Evolutionary conservation across 345 rosid genomes (phyloP).

Genomic region (Pistacia integerrima): DNA sequence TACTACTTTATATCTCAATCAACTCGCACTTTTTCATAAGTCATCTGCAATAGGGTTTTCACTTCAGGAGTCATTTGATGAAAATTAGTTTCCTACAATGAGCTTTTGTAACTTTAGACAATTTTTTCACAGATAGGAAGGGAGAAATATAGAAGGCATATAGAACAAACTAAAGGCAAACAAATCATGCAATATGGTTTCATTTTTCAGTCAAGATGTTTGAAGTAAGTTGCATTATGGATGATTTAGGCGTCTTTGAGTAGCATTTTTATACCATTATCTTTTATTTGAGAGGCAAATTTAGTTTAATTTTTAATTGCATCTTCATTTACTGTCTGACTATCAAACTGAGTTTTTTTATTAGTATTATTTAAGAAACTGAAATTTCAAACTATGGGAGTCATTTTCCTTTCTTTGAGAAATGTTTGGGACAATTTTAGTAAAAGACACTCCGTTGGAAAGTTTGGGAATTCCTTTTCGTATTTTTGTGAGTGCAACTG

Average conservation of each 20-base stretch:
- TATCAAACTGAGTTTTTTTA: too few relatives aligned
- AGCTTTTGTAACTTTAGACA: not conserved
- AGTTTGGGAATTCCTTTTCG: not conserved
- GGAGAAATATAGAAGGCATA: not conserved
- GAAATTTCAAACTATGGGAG: too few relatives aligned
- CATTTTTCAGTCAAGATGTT: not conserved
- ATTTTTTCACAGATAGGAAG: not conserved
- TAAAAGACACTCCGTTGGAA: too few relatives aligned
- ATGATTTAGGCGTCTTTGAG: not conserved
- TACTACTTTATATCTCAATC: too few relatives aligned
- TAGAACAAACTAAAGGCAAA: not conserved
- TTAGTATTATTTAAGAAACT: too few relatives aligned
- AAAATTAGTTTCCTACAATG: not conserved
- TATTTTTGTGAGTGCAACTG: not conserved
- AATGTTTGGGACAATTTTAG: not conserved
- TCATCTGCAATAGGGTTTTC: not conserved
- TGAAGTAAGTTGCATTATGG: not conserved
- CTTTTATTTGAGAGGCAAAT: not conserved
- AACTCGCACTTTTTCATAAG: not conserved
- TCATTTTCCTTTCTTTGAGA: not conserved
- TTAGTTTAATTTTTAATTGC: not conserved
- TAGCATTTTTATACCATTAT: not conserved
- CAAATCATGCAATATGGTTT: not conserved
- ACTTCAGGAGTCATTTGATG: not conserved
- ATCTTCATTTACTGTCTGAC: too few relatives aligned